A percentile compares a stretch with the other conserved stretches of the same genome.
phyloP scores from a whole-genome alignment of 2,329 filamentous ascomycete species.

The Westerdykella ornata region DNA sequence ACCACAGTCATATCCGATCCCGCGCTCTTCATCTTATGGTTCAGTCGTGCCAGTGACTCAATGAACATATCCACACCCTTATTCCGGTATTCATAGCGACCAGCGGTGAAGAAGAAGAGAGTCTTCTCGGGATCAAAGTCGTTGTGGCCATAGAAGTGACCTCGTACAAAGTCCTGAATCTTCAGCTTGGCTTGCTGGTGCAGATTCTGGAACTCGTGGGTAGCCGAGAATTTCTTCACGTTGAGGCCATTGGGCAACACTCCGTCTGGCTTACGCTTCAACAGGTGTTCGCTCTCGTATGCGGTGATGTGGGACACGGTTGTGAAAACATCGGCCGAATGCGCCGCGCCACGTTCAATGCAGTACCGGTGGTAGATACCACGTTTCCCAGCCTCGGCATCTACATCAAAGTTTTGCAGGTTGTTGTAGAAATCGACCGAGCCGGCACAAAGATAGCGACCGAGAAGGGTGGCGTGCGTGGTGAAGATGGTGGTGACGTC shows the following conservation, averaged over 20 bases:
- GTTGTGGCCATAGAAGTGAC: slow-evolving; percentile 97
- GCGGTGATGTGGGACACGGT: slow-evolving; percentile 98
- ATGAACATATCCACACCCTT: slow-evolving; percentile 99
- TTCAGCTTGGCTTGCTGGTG: slow-evolving; percentile 96
- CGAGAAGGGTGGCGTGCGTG: slow-evolving; percentile 90
- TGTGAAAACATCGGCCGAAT: slow-evolving; percentile 93
- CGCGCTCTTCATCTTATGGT: slow-evolving; percentile 78
- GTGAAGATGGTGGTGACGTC: slow-evolving; percentile 98
- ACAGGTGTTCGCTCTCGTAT: slow-evolving; percentile 92
- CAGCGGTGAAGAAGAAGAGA: slow-evolving; percentile 94
- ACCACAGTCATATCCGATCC: slow-evolving; percentile 92
- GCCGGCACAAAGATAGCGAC: slow-evolving; percentile 91
- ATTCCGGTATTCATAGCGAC: slow-evolving; percentile 95
- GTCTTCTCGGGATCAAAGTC: slow-evolving; percentile 97
- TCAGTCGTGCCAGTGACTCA: slow-evolving; percentile 86
- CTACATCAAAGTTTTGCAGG: slow-evolving; percentile 91
- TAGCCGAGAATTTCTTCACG: slow-evolving; percentile 95
- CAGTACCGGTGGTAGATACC: slow-evolving; percentile 98
- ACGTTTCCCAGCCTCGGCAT: slow-evolving; percentile 92
- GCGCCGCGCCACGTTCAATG: slow-evolving; percentile 88
- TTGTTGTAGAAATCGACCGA: slow-evolving; percentile 99
- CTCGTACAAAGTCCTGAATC: slow-evolving; percentile 95
- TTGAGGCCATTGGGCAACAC: slow-evolving; percentile 95
- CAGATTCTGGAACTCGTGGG: slow-evolving; percentile 98
- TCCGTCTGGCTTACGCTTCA: slow-evolving; percentile 96